These are phyloP conservation scores for Magnolia sinica DNA, from an alignment of 164 flowering plant species.

Conservation along the genomic window DNA sequence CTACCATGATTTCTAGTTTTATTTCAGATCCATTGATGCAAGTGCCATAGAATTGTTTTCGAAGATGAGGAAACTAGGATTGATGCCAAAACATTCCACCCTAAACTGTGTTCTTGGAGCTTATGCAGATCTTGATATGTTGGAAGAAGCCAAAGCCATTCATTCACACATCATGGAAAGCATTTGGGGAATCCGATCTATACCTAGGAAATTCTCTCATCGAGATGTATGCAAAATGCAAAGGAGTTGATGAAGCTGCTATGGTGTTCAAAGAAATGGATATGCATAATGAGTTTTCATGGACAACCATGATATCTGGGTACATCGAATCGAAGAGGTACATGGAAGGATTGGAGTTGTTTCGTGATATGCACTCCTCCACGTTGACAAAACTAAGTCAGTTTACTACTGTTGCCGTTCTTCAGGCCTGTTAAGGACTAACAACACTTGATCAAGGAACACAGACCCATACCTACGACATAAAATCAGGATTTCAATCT, in stretches of 20 bases:
- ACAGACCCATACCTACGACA: conserved; percentile 15
- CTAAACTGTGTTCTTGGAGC: conserved; percentile 17
- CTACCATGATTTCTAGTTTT: conserved; percentile 18
- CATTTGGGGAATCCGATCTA: conserved; percentile 8
- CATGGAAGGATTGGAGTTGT: conserved; percentile 25
- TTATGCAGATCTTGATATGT: conserved; percentile 10
- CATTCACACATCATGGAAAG: conserved; percentile 19
- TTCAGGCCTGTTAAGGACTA: conserved; percentile 23
- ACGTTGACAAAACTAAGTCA: conserved; percentile 15
- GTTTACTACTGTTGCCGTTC: conserved; percentile 17
- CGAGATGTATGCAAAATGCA: conserved; percentile 22
- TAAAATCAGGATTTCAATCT: conserved; percentile 20
- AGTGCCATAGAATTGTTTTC: conserved; percentile 18
- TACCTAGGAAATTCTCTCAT: conserved; percentile 16
- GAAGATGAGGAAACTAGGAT: conserved; percentile 16
- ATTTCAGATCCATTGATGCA: conserved; percentile 6
- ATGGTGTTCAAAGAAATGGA: conserved; percentile 30
- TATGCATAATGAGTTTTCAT: conserved; percentile 31
- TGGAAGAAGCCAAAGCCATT: conserved; percentile 11
- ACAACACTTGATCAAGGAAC: conserved; percentile 13
- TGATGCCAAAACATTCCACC: conserved; percentile 13
- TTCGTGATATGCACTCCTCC: conserved; percentile 6
- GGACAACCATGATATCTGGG: conserved; percentile 41
- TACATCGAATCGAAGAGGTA: conserved; percentile 21
- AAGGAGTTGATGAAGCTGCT: conserved; percentile 18